These are phyloP conservation scores for Globisporangium orthogonon DNA, from an alignment of 352 stramenopile species.

Conservation along the genomic window DNA sequence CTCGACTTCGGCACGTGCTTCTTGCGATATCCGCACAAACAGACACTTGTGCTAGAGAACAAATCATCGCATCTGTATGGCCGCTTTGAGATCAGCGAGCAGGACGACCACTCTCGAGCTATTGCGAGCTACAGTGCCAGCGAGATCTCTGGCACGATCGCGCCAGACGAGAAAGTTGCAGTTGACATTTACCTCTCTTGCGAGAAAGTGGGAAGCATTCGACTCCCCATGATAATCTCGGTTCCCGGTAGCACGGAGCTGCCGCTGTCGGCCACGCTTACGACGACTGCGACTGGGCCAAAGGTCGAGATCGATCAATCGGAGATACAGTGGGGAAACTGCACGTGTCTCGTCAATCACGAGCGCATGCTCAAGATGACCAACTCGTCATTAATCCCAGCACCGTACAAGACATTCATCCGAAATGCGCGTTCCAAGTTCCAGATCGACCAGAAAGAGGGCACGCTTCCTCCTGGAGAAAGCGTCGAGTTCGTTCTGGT, in stretches of 20 bases:
- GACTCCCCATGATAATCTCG: conserved; percentile 82
- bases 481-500: conserved; percentile 66
- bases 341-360: conserved; percentile 85
- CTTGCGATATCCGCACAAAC: conserved; percentile 88
- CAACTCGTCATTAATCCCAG: conserved; percentile 89
- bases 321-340: conserved; percentile 89
- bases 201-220: conserved; percentile 88
- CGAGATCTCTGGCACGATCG: conserved; percentile 58
- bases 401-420: conserved; percentile 91
- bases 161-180: conserved; percentile 38
- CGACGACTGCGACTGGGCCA: conserved; percentile 76
- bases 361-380: conserved; percentile 65
- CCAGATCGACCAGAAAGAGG: conserved; percentile 86
- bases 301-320: conserved; percentile 77
- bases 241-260: conserved; percentile 86
- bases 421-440: conserved; percentile 91
- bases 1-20: conserved; percentile 90
- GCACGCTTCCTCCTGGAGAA: conserved; percentile 76
- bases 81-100: conserved; percentile 86
- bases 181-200: conserved; percentile 85
- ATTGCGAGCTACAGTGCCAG: conserved; percentile 78
- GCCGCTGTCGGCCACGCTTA: conserved; percentile 85
- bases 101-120: conserved; percentile 82
- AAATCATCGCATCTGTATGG: conserved; percentile 67
- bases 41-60: conserved; percentile 87